Evolutionary conservation across 306 rosid species (phyloP).

Genomic region (Malus asiatica): DNA sequence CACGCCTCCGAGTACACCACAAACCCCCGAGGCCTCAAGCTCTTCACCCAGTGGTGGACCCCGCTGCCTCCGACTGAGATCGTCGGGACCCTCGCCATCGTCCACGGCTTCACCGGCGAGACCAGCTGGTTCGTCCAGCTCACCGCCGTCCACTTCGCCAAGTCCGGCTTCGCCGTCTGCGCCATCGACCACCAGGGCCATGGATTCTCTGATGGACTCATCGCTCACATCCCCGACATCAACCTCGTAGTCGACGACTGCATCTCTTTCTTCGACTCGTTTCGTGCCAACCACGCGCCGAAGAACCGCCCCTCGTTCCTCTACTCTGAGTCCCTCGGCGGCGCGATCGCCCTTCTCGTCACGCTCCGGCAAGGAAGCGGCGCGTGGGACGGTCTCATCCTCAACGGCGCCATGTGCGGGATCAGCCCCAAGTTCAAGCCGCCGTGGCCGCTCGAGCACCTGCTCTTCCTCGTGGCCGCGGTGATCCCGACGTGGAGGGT

Average conservation of each 20-base stretch:
- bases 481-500: slow-evolving; percentile 85
- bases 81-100: slow-evolving; percentile 56
- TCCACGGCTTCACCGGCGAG: slow-evolving; percentile 95
- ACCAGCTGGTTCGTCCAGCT: slow-evolving; percentile 95
- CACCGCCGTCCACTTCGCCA: slow-evolving; percentile 68
- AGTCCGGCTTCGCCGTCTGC: slow-evolving; percentile 76
- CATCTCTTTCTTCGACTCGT: slow-evolving; percentile 51
- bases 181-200: slow-evolving; percentile 98
- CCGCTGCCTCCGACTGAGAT: slow-evolving; percentile 54
- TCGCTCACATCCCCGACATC: slow-evolving; percentile 75
- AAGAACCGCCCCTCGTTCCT: slow-evolving; percentile 56
- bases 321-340: slow-evolving; percentile 92
- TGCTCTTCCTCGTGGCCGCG: slow-evolving; percentile 60
- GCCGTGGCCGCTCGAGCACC: slow-evolving; percentile 92
- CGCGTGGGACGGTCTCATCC: slow-evolving; percentile 62
- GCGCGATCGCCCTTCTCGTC: slow-evolving; percentile 75
- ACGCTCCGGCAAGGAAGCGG: slow-evolving; percentile 38
- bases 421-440: slow-evolving; percentile 91
- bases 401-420: slow-evolving; percentile 97
- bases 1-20: slow-evolving; percentile 68
- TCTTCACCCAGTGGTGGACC: slow-evolving; percentile 91
- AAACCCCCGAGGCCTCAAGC: slow-evolving; percentile 63
- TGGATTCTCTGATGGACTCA: slow-evolving; percentile 94
- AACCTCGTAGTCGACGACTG: slow-evolving; percentile 89
- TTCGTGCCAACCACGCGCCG: slow-evolving; percentile 49